Base-by-base conservation (phyloP, 2,329 filamentous ascomycete genomes). In the Neopestalotiopsis rosae region DNA sequence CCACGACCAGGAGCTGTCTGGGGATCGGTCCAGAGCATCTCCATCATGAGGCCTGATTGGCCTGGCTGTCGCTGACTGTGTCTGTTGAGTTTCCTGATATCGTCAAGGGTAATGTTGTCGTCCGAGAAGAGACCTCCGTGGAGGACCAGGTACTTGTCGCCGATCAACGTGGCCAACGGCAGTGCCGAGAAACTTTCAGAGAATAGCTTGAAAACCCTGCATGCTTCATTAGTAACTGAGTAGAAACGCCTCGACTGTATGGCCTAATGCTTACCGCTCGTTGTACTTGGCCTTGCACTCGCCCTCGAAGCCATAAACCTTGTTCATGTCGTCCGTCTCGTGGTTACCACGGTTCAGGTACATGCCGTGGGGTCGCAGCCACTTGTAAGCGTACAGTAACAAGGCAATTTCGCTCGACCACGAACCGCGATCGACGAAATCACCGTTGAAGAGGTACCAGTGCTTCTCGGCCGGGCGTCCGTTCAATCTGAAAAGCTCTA, bases 11-110 rank as follows among this genome's bases (percentile, higher is more conserved):
- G 91, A 74, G 90, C 87, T 0, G 92, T 88, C 80, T 99, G 96
- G 2, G 96, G 96, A 79, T 99, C 96, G 0, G 96, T 98, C 96
- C 96, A 99, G 61, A 99, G 88, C 96, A 99, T 99, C 83, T 99
- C 96, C 96, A 99, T 99, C 96, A 99, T 99, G 75, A 99, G 84
- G 14, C 96, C 96, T 63, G 92, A 85, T 80, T 99, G 96, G 40
- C 96, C 96, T 2, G 96, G 95, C 77, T 98, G 95, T 71, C 94
- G 89, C 82, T 98, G 96, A 79, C 89, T 90, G 83, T 98, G 95
- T 73, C 95, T 88, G 82, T 98, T 91, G 69, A 98, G 86, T 83
- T 97, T 97, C 73, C 96, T 90, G 74, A 99, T 97, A 78, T 99
- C 95, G 74, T 98, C 94, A 66, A 99, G 84, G 0, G 93, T 95